Percentiles rank a stretch among this genome's conserved stretches.
phyloP scores from a whole-genome alignment of 2,329 filamentous ascomycete species.

The Scytalidium lignicola region DNA sequence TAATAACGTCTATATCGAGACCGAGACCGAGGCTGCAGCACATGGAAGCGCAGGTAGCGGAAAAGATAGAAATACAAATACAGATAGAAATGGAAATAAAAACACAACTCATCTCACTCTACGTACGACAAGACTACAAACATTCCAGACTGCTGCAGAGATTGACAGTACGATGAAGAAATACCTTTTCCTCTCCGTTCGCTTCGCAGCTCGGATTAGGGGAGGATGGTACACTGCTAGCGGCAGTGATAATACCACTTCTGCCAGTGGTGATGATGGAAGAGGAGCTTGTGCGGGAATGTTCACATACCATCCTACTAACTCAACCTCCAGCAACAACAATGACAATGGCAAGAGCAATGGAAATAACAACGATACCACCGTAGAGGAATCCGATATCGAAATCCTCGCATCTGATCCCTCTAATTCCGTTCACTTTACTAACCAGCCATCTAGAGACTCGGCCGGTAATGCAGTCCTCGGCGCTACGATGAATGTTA shows the following conservation, averaged over 20 bases:
- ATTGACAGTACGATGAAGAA: slow-evolving; percentile 3
- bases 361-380: too few species aligned
- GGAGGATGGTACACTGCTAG: not conserved
- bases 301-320: slow-evolving; percentile 5
- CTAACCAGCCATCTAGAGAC: slow-evolving; percentile 6
- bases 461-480: not conserved
- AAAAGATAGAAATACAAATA: not conserved
- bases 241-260: too few species aligned
- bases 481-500: slow-evolving; percentile 2
- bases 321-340: not conserved
- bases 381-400: slow-evolving; percentile 8
- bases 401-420: slow-evolving; percentile 9
- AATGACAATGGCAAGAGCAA: not conserved
- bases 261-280: not conserved
- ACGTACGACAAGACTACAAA: slow-evolving; percentile 1
- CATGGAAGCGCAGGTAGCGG: too few species aligned
- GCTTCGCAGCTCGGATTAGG: slow-evolving; percentile 4
- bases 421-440: slow-evolving; percentile 3
- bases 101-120: slow-evolving; percentile 6
- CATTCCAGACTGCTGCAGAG: slow-evolving; percentile 7
- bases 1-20: slow-evolving; percentile 8
- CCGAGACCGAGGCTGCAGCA: not conserved
- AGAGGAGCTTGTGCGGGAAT: slow-evolving; percentile 7
- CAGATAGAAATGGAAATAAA: not conserved
- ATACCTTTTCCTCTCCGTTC: slow-evolving; percentile 4